phyloP scores from a whole-genome alignment of 768 basidiomycete species.

The Podaxis rugospora region DNA sequence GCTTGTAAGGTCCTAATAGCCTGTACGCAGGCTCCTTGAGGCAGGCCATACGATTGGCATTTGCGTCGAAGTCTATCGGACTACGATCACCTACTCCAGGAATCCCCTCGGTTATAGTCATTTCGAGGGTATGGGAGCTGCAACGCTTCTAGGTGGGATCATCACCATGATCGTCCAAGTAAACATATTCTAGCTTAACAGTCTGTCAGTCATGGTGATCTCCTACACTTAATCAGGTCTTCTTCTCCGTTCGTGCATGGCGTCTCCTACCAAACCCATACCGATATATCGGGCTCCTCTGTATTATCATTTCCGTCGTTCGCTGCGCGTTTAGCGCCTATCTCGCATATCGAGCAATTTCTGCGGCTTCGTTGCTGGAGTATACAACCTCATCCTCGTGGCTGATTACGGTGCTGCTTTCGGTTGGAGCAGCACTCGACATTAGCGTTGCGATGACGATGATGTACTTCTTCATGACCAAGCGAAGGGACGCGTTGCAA shows the following conservation, averaged over 20 bases:
- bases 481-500: constrained; percentile 17
- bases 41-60: constrained; percentile 11
- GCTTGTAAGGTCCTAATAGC: not conserved
- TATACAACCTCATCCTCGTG: constrained; percentile 24
- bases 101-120: not conserved
- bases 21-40: constrained; percentile 11
- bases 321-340: constrained; percentile 25
- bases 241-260: constrained; percentile 27
- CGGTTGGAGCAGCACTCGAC: constrained; percentile 24
- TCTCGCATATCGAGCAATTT: constrained; percentile 20
- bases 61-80: constrained; percentile 11
- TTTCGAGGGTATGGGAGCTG: constrained; percentile 7
- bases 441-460: constrained; percentile 26
- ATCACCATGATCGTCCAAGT: constrained; percentile 14
- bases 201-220: not conserved
- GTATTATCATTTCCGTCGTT: constrained; percentile 20
- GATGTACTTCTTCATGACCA: constrained; percentile 24
- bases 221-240: constrained; percentile 18
- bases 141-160: constrained; percentile 11
- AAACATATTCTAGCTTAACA: not conserved
- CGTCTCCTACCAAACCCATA: constrained; percentile 24
- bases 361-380: constrained; percentile 14
- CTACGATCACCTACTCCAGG: constrained; percentile 1
- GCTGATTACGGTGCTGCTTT: constrained; percentile 27
- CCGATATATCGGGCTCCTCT: constrained; percentile 22